Conservation (phyloP, 2,329 filamentous ascomycete genomes). For the Neonectria faginata region DNA sequence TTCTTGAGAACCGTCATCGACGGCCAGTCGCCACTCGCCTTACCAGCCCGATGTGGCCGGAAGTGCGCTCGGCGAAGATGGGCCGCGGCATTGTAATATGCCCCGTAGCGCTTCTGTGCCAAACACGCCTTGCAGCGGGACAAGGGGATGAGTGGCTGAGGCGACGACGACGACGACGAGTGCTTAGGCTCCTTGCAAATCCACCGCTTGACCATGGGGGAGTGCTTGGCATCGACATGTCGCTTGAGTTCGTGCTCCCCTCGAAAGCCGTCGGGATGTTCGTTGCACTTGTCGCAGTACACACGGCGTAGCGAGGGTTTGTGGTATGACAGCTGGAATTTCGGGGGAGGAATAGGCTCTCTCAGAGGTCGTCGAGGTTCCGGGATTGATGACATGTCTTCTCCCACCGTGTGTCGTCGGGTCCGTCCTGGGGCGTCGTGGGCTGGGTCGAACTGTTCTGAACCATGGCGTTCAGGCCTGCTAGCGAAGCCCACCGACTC, state of each 20-base stretch:
- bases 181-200: slow-evolving; percentile 65
- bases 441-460: slow-evolving; percentile 29
- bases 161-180: slow-evolving; percentile 50
- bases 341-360: slow-evolving; percentile 55
- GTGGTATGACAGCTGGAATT: slow-evolving; percentile 58
- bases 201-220: slow-evolving; percentile 66
- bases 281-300: slow-evolving; percentile 81
- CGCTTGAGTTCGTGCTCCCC: slow-evolving; percentile 87
- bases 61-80: slow-evolving; percentile 69
- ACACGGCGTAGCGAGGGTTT: slow-evolving; percentile 75
- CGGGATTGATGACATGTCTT: slow-evolving; percentile 37
- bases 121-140: slow-evolving; percentile 68
- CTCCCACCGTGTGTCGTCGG: slow-evolving; percentile 43
- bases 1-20: slow-evolving; percentile 68
- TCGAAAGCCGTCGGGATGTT: slow-evolving; percentile 87
- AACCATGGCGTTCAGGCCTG: slow-evolving; percentile 31
- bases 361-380: slow-evolving; percentile 50
- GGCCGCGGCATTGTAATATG: slow-evolving; percentile 71
- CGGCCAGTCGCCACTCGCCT: slow-evolving; percentile 69
- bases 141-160: slow-evolving; percentile 64
- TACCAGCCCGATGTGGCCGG: slow-evolving; percentile 65
- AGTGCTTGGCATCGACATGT: slow-evolving; percentile 71
- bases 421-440: slow-evolving; percentile 34
- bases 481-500: slow-evolving; percentile 30
- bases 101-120: slow-evolving; percentile 67